Base-by-base conservation (phyloP, 371 early-diverging fungal genomes). In the Haplosporangium sp. region DNA sequence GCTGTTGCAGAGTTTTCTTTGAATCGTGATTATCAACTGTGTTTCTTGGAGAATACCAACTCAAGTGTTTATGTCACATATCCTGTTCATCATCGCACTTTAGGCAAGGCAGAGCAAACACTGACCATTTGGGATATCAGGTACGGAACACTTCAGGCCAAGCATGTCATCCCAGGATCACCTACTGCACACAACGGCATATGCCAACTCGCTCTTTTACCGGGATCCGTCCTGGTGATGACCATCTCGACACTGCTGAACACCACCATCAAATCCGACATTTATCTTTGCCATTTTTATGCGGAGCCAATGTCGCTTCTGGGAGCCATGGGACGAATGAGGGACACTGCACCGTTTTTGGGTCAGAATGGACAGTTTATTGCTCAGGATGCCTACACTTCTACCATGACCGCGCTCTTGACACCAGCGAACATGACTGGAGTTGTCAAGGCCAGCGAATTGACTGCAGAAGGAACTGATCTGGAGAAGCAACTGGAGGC, bases 71-170 rank as follows among this genome's bases (percentile, higher is more conserved):
- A 21, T 41, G 8, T 55, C 0, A 0, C 37, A n/a, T 42, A 8
- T 16, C 42, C 12, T 20, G 40, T 10, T 48, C 13, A 9, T 21
- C 21, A 2, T 21, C 6, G 36, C 37, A 29, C 6, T 38, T 21
- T 64, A 79, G 79, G 52, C 64, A 71, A 81, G 64, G 59, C 77
- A 12, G 89, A 89, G 43, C 87, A 88, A 59, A 83, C 88, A 2
- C 62, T 92, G 36, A 89, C 90, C 16, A 85, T 93, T 21, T 93
- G 93, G 93, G 93, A 93, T 66, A 83, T 85, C 51, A 82, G 83
- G 50, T 93, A 90, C 55, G 91, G 91, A 56, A 91, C 93, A 0
- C 81, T 91, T 4, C 93, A 91, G 67, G 84, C 89, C 10, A 81
- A 84, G 52, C 74, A 68, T 29, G 57, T 73, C 16, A 36, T 73